These are phyloP conservation scores for Skeletonema marinoi DNA, from an alignment of 108 stramenopile genomes.

Conservation along the genomic window DNA sequence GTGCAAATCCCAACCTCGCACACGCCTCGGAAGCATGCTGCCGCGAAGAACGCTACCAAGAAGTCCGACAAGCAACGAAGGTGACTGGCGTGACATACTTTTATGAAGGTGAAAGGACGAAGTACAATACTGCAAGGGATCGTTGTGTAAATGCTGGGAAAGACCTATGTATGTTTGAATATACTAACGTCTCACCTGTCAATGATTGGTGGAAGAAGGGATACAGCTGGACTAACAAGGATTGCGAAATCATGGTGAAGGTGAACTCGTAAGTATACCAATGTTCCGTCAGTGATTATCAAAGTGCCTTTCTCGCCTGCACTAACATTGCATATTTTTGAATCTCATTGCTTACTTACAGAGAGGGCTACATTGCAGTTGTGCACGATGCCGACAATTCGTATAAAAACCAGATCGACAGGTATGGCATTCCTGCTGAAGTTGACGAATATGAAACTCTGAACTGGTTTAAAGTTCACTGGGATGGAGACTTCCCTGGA, in stretches of 20 bases:
- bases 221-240: constrained; percentile 40
- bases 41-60: constrained; percentile 31
- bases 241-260: constrained; percentile 40
- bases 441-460: constrained; percentile 36
- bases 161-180: constrained; percentile 35
- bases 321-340: background rate
- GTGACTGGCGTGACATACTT: constrained; percentile 20
- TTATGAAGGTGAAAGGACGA: constrained; percentile 57
- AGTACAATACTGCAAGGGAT: constrained; percentile 38
- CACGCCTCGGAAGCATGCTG: constrained; percentile 41
- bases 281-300: background rate
- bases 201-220: constrained; percentile 30
- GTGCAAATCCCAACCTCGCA: constrained; percentile 36
- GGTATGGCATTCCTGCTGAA: constrained; percentile 26
- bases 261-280: constrained; percentile 30
- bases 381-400: constrained; percentile 46
- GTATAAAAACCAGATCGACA: constrained; percentile 1
- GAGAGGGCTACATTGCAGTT: constrained; percentile 53
- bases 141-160: constrained; percentile 31
- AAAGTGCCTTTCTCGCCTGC: background rate
- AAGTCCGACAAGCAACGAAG: constrained; percentile 23
- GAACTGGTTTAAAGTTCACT: constrained; percentile 52
- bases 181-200: background rate
- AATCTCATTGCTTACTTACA: background rate
- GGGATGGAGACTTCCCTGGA: constrained; percentile 48